Conservation (phyloP, 495 filamentous ascomycete species). For the Staphylotrichum longicolle region DNA sequence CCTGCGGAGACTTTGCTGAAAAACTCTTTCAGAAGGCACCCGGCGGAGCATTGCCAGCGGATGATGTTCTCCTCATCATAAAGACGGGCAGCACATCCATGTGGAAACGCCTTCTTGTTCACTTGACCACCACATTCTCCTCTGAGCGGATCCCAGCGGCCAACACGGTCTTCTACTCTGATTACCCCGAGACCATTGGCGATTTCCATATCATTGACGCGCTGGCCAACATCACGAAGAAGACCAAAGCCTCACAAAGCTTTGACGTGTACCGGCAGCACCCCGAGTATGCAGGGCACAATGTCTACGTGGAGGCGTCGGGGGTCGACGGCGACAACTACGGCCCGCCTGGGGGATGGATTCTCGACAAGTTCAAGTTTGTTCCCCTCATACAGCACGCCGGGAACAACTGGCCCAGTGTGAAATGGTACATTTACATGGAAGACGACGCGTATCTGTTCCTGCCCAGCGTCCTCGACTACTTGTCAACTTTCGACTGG, state of each 20-base stretch:
- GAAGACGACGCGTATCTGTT: conserved; percentile 22
- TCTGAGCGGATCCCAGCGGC: conserved; percentile 8
- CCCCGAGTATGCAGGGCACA: conserved; percentile 6
- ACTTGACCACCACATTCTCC: conserved; percentile 15
- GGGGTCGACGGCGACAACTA: conserved; percentile 19
- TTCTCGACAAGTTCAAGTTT: conserved; percentile 21
- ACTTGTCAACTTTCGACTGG: conserved; percentile 14
- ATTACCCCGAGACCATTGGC: conserved; percentile 7
- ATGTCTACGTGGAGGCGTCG: conserved; percentile 16
- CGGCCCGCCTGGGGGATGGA: conserved; percentile 18
- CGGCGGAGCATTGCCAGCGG: conserved; percentile 1
- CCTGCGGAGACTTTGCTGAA: not conserved
- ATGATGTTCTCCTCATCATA: conserved; percentile 13
- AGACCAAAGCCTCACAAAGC: not conserved
- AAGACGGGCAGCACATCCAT: conserved; percentile 19
- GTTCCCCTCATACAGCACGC: conserved; percentile 18
- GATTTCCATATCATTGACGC: conserved; percentile 14
- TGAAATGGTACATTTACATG: conserved; percentile 25
- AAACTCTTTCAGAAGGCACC: not conserved
- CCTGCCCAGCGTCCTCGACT: conserved; percentile 13
- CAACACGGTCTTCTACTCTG: conserved; percentile 18
- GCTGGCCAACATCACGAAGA: conserved; percentile 14
- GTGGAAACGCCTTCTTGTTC: conserved; percentile 20
- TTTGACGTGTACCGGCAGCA: conserved; percentile 20
- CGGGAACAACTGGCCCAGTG: conserved; percentile 13